Percentiles rank a stretch among this genome's conserved stretches.
These are phyloP conservation scores for Yamadazyma atmosphaerica DNA, from an alignment of 1,139 yeast species.

Conservation along the genomic window DNA sequence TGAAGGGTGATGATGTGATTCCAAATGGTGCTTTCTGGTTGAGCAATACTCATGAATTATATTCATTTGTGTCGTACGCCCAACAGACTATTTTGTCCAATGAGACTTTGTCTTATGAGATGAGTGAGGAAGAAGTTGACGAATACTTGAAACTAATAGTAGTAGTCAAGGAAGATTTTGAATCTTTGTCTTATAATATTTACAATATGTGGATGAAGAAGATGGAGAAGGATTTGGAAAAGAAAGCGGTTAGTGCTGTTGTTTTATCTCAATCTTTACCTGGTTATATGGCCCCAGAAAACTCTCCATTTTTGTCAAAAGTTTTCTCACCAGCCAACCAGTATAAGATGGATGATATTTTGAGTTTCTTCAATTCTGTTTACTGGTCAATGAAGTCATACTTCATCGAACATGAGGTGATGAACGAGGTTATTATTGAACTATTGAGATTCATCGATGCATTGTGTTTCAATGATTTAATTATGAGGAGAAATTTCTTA, in stretches of 20 bases:
- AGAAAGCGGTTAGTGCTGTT: constrained; percentile 91
- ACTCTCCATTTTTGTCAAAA: constrained; percentile 80
- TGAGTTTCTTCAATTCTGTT: constrained; percentile 85
- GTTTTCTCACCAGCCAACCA: constrained; percentile 73
- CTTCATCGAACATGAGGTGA: constrained; percentile 81
- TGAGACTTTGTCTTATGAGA: constrained; percentile 74
- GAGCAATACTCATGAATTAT: constrained; percentile 92
- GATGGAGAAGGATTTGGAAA: constrained; percentile 86
- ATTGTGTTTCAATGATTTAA: constrained; percentile 90
- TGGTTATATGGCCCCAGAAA: constrained; percentile 90
- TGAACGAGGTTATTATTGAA: constrained; percentile 83
- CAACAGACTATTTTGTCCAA: constrained; percentile 85
- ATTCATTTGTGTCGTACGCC: constrained; percentile 92
- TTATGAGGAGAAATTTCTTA: constrained; percentile 91
- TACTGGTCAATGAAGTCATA: constrained; percentile 94
- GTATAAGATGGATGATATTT: constrained; percentile 92
- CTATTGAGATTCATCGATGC: constrained; percentile 88
- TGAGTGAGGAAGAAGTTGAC: constrained; percentile 88
- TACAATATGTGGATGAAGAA: constrained; percentile 98
- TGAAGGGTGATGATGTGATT: constrained; percentile 84
- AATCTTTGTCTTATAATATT: constrained; percentile 87
- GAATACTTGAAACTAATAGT: constrained; percentile 89
- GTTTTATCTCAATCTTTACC: constrained; percentile 94
- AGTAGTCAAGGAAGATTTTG: constrained; percentile 92
- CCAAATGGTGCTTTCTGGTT: constrained; percentile 98